These are phyloP conservation scores for Dictyostelium brefeldianum DNA, from an alignment of 78 protist species.

Conservation along the genomic window DNA sequence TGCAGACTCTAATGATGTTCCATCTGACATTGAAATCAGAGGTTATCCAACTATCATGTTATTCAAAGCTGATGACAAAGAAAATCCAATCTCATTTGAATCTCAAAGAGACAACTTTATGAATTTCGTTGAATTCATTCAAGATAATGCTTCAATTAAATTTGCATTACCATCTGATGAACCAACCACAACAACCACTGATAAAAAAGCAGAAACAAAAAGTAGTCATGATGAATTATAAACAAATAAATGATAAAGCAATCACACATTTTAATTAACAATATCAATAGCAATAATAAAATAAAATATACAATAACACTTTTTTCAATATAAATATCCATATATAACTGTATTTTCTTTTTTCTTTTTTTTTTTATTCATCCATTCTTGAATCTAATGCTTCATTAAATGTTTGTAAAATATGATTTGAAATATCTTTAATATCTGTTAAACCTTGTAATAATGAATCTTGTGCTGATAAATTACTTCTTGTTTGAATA, in stretches of 20 bases:
- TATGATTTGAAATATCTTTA: constrained; percentile 63
- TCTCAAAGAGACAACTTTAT: constrained; percentile 38
- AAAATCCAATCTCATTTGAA: constrained; percentile 62
- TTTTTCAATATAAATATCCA: too few species aligned
- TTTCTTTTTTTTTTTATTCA: neutral
- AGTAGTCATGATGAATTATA: constrained; percentile 19
- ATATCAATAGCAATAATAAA: too few species aligned
- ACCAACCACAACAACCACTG: neutral
- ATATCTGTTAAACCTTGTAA: constrained; percentile 52
- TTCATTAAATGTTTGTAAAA: constrained; percentile 61
- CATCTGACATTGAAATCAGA: constrained; percentile 43
- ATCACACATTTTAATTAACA: too few species aligned
- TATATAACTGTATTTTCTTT: neutral
- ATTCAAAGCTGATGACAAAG: constrained; percentile 81
- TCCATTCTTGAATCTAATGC: neutral
- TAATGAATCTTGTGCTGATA: constrained; percentile 66
- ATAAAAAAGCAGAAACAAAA: neutral
- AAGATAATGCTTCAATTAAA: constrained; percentile 27
- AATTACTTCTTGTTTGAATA: constrained; percentile 71
- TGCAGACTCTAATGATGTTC: constrained; percentile 85
- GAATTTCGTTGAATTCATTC: constrained; percentile 43
- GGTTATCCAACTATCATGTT: constrained; percentile 94
- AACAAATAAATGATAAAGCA: too few species aligned
- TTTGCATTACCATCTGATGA: constrained; percentile 30
- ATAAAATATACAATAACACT: too few species aligned